These are phyloP conservation scores for Phascolomyces articulosus DNA, from an alignment of 371 early-diverging fungal species.

Conservation along the genomic window DNA sequence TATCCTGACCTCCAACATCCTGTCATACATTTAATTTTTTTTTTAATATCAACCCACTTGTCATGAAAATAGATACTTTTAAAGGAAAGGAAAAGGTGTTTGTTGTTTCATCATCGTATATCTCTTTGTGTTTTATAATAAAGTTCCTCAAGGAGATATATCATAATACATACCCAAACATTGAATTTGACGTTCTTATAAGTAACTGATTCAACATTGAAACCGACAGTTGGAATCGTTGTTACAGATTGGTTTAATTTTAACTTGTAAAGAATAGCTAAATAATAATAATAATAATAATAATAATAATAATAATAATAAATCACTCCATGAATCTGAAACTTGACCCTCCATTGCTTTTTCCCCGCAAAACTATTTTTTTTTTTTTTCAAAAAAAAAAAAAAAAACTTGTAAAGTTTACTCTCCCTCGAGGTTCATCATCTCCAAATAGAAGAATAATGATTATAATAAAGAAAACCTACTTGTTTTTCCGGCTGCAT, in stretches of 20 bases:
- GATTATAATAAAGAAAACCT: no score
- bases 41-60: no score
- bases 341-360: not conserved
- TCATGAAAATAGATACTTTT: slow-evolving; percentile 2
- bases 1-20: slow-evolving; percentile 93
- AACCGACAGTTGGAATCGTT: slow-evolving; percentile 90
- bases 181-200: slow-evolving; percentile 92
- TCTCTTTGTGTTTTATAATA: no score
- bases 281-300: not conserved
- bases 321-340: slow-evolving; percentile 1
- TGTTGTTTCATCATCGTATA: no score
- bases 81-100: slow-evolving; percentile 7
- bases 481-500: slow-evolving; percentile 96
- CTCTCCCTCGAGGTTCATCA: slow-evolving; percentile 4
- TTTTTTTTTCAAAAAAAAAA: no score
- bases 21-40: slow-evolving; percentile 20
- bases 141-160: not conserved
- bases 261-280: slow-evolving; percentile 88
- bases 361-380: not conserved
- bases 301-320: not conserved
- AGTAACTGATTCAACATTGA: slow-evolving; percentile 86
- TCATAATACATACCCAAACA: slow-evolving; percentile 63
- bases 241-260: slow-evolving; percentile 86
- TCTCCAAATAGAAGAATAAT: slow-evolving; percentile 7
- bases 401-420: not conserved